These are phyloP conservation scores for Heterobasidion irregulare DNA, from an alignment of 1,284 basidiomycete species.

Conservation along the genomic window DNA sequence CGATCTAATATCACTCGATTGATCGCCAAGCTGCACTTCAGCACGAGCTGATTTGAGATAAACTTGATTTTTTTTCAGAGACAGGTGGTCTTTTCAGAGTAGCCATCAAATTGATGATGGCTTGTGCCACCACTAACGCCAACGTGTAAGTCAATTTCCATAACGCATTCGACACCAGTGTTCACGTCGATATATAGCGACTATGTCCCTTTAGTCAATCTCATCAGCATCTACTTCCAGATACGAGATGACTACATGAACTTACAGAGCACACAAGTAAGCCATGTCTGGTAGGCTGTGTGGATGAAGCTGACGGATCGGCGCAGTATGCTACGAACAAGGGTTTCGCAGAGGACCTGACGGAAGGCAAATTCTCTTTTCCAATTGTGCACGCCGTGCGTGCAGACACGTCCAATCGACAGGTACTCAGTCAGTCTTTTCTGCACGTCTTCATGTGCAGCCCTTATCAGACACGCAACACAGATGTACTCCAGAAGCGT, in stretches of 20 bases:
- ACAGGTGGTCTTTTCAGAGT: conserved; percentile 93
- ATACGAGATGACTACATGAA: conserved; percentile 99
- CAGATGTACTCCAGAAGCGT: conserved; percentile 85
- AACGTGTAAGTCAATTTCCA: conserved; percentile 41
- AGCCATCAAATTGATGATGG: conserved; percentile 96
- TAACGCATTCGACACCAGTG: neutral
- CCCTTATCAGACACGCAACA: too few relatives aligned
- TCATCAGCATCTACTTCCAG: conserved; percentile 93
- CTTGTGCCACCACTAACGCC: conserved; percentile 57
- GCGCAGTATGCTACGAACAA: conserved; percentile 83
- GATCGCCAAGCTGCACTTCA: neutral
- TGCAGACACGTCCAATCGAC: conserved; percentile 63
- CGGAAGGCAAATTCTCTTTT: conserved; percentile 96
- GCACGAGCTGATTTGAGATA: neutral
- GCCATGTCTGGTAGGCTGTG: neutral
- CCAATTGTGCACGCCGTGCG: conserved; percentile 87
- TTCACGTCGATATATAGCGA: conserved; percentile 40
- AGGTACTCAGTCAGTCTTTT: conserved; percentile 67
- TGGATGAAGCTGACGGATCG: conserved; percentile 2
- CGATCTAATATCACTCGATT: conserved; percentile 9
- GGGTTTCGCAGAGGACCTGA: conserved; percentile 91
- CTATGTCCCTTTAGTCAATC: conserved; percentile 88
- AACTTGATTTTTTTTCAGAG: conserved; percentile 42
- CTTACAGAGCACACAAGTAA: conserved; percentile 76
- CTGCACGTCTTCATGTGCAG: neutral